Evolutionary conservation across 495 filamentous ascomycete genomes (phyloP).

Genomic region (Aspergillus egyptiacus): DNA sequence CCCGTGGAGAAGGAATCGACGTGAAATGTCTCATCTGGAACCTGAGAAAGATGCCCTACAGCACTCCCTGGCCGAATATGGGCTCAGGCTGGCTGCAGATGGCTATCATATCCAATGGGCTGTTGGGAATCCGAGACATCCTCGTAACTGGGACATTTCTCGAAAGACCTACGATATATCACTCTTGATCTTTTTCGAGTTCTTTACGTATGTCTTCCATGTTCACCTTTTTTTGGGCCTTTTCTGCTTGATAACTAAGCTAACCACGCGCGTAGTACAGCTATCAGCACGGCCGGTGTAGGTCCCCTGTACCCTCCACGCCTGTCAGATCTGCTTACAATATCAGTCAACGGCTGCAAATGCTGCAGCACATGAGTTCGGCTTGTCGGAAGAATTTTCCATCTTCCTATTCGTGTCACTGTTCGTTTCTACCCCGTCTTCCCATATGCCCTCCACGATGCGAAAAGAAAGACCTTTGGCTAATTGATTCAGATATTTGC

Average conservation of each 20-base stretch:
- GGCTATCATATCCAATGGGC: constrained; percentile 35
- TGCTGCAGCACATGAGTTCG: constrained; percentile 28
- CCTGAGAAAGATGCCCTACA: constrained; percentile 20
- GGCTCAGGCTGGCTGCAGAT: constrained; percentile 33
- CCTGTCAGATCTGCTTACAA: constrained; percentile 5
- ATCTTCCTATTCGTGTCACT: constrained; percentile 39
- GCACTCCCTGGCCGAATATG: constrained; percentile 13
- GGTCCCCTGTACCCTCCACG: constrained; percentile 10
- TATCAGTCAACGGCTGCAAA: constrained; percentile 30
- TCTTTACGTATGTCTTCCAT: constrained; percentile 32
- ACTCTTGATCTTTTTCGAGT: constrained; percentile 36
- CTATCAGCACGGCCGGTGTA: constrained; percentile 38
- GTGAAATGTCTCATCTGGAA: constrained; percentile 15
- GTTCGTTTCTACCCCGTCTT: constrained; percentile 17
- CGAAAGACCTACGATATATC: constrained; percentile 33
- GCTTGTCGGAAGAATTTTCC: constrained; percentile 22
- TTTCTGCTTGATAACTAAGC: not conserved
- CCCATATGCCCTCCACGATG: not conserved
- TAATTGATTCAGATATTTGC: constrained; percentile 33
- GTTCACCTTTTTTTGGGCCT: not conserved
- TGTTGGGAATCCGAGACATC: constrained; percentile 31
- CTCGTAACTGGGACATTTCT: constrained; percentile 33
- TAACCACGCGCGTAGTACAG: constrained; percentile 24
- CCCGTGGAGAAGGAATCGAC: constrained; percentile 4
- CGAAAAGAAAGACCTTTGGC: not conserved